Base-by-base conservation (phyloP, 192 early-diverging fungal genomes). In the Mortierella alpina region DNA sequence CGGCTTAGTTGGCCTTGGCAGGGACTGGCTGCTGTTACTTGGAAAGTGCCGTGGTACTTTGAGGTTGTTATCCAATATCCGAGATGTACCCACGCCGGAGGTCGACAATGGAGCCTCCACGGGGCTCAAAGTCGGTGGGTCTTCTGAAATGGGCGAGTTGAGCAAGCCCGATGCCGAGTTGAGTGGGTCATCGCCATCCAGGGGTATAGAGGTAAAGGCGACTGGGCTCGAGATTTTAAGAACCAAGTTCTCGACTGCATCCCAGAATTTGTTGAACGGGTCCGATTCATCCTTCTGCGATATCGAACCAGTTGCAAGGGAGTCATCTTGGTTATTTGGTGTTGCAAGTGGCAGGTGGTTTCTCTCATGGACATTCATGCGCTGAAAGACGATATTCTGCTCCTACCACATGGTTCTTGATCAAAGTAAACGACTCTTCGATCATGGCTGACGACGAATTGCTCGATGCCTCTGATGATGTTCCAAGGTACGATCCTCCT, bases 181-280 rank as follows among this genome's bases (percentile, higher is more conserved):
- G 10, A 65, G n/a, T 31, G 73, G 68, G 48, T 85, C 85, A 63
- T 83, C 72, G 12, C 70, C 84, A 42, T 85, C 75, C 12, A 91
- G 55, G 5, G 90, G 90, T 1, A 85, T 84, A 1, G 89, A 81
- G 12, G 90, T 87, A 52, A 91, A 90, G 9, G 89, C 90, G 11
- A 92, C 88, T 15, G 90, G 87, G 51, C 89, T 86, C 4, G 91
- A 91, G 44, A 92, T 86, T 63, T 92, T 92, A n/a, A 89, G 85
- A 6, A 95, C 88, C 39, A 95, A 65, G 23, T 85, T 88, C 61
- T 94, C 92, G 12, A 95, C 91, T 17, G 86, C 90, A 20, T 91
- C 89, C 91, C 91, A 94, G 63, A 95, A 95, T 63, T 91, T 92
- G 72, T 93, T 91, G 75, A 95, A 95, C 11, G 93, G 94, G 84